Evolutionary conservation across 257 asterid species (phyloP).

Genomic region (Ajuga chamaepitys): DNA sequence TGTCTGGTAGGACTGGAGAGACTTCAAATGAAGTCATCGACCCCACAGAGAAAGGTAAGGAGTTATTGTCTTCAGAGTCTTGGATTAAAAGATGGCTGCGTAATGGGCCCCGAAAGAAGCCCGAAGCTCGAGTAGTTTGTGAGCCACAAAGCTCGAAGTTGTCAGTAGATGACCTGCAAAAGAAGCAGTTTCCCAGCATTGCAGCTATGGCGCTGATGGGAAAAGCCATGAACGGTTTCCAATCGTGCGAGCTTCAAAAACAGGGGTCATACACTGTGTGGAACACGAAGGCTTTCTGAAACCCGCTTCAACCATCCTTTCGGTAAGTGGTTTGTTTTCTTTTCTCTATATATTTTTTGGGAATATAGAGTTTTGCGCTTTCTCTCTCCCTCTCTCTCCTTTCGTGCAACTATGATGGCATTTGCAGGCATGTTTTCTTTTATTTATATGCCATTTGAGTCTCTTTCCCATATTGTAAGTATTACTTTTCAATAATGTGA

Average conservation of each 20-base stretch:
- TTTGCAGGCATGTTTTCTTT: neutral
- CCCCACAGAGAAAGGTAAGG: constrained; percentile 11
- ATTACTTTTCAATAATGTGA: neutral
- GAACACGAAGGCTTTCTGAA: constrained; percentile 42
- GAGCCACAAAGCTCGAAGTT: constrained; percentile 40
- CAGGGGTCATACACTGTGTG: constrained; percentile 58
- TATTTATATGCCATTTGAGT: neutral
- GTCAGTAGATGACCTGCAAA: constrained; percentile 24
- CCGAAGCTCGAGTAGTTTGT: constrained; percentile 28
- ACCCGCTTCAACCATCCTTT: neutral
- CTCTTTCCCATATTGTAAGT: neutral
- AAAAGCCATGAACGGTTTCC: constrained; percentile 56
- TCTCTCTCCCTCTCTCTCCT: too few relatives aligned
- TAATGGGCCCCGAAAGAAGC: constrained; percentile 21
- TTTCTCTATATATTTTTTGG: neutral
- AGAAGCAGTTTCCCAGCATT: constrained; percentile 73
- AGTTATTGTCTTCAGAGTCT: constrained; percentile 36
- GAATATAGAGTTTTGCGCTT: too few relatives aligned
- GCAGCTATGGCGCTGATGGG: constrained; percentile 93
- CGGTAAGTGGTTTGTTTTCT: neutral
- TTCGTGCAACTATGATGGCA: neutral
- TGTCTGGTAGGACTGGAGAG: neutral
- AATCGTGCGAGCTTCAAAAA: constrained; percentile 40
- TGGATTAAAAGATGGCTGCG: constrained; percentile 76
- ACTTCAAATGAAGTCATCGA: neutral